Evolutionary conservation across 2,329 filamentous ascomycete genomes (phyloP), one percentile per base, ranked within the genome.

Genomic region (Fusarium heterosporum): DNA sequence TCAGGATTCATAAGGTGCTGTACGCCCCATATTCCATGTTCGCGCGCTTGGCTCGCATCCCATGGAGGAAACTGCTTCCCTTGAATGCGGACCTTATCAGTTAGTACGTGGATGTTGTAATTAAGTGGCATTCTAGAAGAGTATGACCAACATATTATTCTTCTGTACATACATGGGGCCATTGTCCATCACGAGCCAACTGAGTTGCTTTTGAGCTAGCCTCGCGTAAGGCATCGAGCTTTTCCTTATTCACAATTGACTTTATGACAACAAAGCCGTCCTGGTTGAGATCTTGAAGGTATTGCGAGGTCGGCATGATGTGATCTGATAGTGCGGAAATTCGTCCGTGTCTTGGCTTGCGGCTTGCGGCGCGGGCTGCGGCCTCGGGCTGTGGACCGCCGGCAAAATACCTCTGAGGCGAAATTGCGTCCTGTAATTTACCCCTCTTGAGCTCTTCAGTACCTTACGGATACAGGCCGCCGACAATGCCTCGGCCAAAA

Each of bases 21-120:
- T 4, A 96, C 90, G 66, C 93, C 93, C 93, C 93, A 97, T 77
- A 97, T 96, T 19, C 92, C 92, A 50, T 83, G 77, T 4, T 81
- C 78, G 2, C 83, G 80, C 46, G 83, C 82, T 2, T 83, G 80
- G 48, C 83, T 81, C n/a, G 82, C 82, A 6, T 85, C 82, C 93
- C 93, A 97, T 0, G 93, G 93, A 1, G 93, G 93, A 80, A 97
- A 97, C 78, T 97, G 93, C 78, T 96, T 96, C 53, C 92, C 92
- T 4, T 54, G 32, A 10, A 39, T 45, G 13, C 57, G 46, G 6
- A 54, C 32, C 34, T 52, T 9, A 30, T 26, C 10, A 26, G 34
- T 36, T 36, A 36, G 34, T 36, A 17, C n/a, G 11, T 29, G 8
- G 11, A 29, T 29, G 8, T 29, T 9, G 11, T 12, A 29, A 12